A percentile compares a stretch with the other conserved stretches of the same genome.
Evolutionary conservation across 1,284 basidiomycete genomes (phyloP).

Genomic region (Ceratorhiza oryzae-sativae): DNA sequence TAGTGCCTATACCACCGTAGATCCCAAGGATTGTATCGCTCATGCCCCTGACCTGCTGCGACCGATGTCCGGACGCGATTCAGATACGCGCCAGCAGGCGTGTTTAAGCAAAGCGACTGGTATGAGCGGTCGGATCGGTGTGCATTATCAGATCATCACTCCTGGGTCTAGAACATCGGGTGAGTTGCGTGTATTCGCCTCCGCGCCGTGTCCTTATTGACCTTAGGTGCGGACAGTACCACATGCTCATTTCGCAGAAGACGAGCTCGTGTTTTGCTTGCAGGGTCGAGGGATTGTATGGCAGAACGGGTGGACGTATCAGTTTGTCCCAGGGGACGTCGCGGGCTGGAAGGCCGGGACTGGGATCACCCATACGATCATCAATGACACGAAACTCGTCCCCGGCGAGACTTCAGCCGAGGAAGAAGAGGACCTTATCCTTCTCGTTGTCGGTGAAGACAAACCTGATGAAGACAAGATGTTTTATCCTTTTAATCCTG

Average conservation of each 20-base stretch:
- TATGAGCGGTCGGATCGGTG: conserved; percentile 31
- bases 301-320: conserved; percentile 46
- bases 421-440: conserved; percentile 42
- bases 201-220: background rate
- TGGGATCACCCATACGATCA: conserved; percentile 44
- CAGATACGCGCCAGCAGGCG: conserved; percentile 2
- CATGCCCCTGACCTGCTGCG: conserved; percentile 29
- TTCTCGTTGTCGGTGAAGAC: conserved; percentile 43
- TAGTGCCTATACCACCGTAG: background rate
- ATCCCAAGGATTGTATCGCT: conserved; percentile 6
- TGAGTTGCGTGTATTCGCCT: background rate
- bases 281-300: conserved; percentile 44
- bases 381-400: conserved; percentile 42
- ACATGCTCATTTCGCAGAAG: conserved; percentile 40
- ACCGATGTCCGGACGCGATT: background rate
- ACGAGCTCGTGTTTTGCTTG: conserved; percentile 43
- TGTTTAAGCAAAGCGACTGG: conserved; percentile 30
- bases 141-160: conserved; percentile 31
- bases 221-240: conserved; percentile 2
- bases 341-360: conserved; percentile 46
- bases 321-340: conserved; percentile 42
- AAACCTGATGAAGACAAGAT: conserved; percentile 38
- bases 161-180: conserved; percentile 26
- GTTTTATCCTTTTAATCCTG: conserved; percentile 42
- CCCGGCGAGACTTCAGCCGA: conserved; percentile 39